phyloP scores from a whole-genome alignment of 2,329 filamentous ascomycete species.

The Venturia nashicola region DNA sequence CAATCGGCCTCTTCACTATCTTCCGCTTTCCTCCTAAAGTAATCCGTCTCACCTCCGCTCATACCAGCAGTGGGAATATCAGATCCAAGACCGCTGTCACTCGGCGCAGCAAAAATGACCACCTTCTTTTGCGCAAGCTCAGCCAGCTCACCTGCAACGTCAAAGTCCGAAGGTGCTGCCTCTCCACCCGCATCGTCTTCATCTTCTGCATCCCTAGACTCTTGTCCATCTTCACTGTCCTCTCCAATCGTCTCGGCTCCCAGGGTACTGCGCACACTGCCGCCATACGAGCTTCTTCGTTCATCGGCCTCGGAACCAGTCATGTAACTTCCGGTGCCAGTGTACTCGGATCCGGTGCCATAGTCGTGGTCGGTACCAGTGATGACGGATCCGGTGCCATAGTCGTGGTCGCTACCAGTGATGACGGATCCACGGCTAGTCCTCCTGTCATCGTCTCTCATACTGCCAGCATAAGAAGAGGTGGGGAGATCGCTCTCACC shows the following conservation, averaged over 20 bases:
- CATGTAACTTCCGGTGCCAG: conserved; percentile 34
- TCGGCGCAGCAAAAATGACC: conserved; percentile 7
- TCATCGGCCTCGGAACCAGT: conserved; percentile 32
- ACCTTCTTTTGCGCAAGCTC: conserved; percentile 7
- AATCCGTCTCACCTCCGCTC: conserved; percentile 12
- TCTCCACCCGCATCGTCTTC: conserved; percentile 2
- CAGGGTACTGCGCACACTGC: conserved; percentile 23
- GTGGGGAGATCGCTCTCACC: conserved; percentile 11
- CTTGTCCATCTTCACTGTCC: background rate
- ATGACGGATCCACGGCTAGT: background rate
- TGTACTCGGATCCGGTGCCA: conserved; percentile 27
- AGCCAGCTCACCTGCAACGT: conserved; percentile 4
- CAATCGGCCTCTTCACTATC: background rate
- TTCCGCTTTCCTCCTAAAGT: conserved; percentile 10
- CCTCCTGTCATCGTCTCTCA: conserved; percentile 19
- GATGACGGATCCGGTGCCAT: conserved; percentile 15
- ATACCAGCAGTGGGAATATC: conserved; percentile 23
- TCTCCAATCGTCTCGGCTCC: conserved; percentile 21
- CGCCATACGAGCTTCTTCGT: conserved; percentile 32
- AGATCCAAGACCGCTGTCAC: conserved; percentile 25
- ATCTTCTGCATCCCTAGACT: background rate
- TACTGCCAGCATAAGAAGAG: conserved; percentile 21
- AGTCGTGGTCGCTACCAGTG: conserved; percentile 12
- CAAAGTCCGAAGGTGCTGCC: background rate
- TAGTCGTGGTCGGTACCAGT: conserved; percentile 13